phyloP scores from a whole-genome alignment of 257 asterid genomes.

The Ilex aquifolium region DNA sequence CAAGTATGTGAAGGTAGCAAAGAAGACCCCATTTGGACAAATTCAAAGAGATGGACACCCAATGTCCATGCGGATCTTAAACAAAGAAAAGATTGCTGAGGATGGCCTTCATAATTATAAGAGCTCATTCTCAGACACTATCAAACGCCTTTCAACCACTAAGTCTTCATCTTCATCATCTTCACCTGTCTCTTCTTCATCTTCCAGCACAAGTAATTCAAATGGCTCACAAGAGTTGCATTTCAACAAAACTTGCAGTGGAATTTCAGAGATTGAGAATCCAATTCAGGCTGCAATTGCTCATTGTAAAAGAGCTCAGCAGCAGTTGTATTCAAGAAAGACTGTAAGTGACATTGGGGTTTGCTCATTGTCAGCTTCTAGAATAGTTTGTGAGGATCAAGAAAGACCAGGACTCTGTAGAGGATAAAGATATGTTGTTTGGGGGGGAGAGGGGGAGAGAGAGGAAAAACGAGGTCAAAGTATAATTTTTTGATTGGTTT shows the following conservation, averaged over 20 bases:
- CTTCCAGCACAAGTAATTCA: slow-evolving; percentile 25
- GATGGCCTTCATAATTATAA: slow-evolving; percentile 33
- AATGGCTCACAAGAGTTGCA: slow-evolving; percentile 28
- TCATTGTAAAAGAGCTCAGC: slow-evolving; percentile 75
- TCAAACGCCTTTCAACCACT: slow-evolving; percentile 46
- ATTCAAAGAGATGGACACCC: slow-evolving; percentile 24
- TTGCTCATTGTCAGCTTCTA: slow-evolving; percentile 37
- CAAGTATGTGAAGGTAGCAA: slow-evolving; percentile 10
- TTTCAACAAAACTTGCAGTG: slow-evolving; percentile 38
- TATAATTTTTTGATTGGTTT: slow-evolving; percentile 12
- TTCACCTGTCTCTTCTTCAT: slow-evolving; percentile 20
- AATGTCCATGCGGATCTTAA: slow-evolving; percentile 7
- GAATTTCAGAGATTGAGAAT: slow-evolving; percentile 53
- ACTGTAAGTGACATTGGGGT: slow-evolving; percentile 28
- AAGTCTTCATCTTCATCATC: slow-evolving; percentile 27
- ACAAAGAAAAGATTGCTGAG: slow-evolving; percentile 21
- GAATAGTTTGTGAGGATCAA: slow-evolving; percentile 32
- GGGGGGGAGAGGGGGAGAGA: not conserved
- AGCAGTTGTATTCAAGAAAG: slow-evolving; percentile 28
- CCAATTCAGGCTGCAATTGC: slow-evolving; percentile 95
- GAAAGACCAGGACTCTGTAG: slow-evolving; percentile 41
- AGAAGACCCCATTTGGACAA: slow-evolving; percentile 44
- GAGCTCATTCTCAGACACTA: slow-evolving; percentile 81
- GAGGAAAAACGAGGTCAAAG: not conserved
- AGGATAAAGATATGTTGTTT: slow-evolving; percentile 15